Conservation (phyloP, 441 rosid genomes). For the Bruguiera hainesii region DNA sequence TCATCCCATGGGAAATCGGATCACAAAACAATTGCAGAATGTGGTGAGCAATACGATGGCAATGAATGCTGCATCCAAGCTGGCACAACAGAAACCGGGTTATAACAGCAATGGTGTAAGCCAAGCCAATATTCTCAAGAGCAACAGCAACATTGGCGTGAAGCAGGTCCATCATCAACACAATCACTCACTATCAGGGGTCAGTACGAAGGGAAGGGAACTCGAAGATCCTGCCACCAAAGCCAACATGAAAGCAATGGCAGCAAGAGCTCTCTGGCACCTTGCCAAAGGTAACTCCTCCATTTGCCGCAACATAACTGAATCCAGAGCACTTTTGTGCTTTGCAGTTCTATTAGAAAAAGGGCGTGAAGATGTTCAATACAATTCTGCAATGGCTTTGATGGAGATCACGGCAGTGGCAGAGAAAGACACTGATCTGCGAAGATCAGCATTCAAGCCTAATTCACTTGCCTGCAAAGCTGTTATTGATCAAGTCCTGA, state of each 20-base stretch:
- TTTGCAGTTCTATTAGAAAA: conserved; percentile 82
- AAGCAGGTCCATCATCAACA: conserved; percentile 48
- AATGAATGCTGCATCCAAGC: conserved; percentile 39
- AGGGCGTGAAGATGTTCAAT: conserved; percentile 60
- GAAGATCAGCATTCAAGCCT: conserved; percentile 92
- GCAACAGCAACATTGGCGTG: conserved; percentile 28
- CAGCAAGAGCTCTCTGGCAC: conserved; percentile 90
- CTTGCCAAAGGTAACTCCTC: conserved; percentile 68
- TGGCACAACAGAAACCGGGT: conserved; percentile 20
- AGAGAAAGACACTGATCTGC: conserved; percentile 65
- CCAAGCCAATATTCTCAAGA: conserved; percentile 22
- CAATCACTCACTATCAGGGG: conserved; percentile 37
- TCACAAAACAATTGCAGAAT: conserved; percentile 51
- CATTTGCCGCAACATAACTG: conserved; percentile 83
- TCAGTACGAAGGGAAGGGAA: conserved; percentile 62
- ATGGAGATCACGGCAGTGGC: conserved; percentile 94
- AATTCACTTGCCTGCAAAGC: conserved; percentile 84
- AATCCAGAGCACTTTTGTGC: conserved; percentile 89
- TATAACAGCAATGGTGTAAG: conserved; percentile 19
- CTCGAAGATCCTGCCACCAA: conserved; percentile 78
- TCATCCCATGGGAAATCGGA: conserved; percentile 43
- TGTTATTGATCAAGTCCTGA: conserved; percentile 67
- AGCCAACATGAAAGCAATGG: conserved; percentile 82
- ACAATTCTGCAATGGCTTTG: conserved; percentile 85
- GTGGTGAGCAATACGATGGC: conserved; percentile 67